A percentile compares a stretch with the other conserved stretches of the same genome.
These are phyloP conservation scores for Sphaerulina populicola DNA, from an alignment of 2,329 filamentous ascomycete species.

Conservation along the genomic window DNA sequence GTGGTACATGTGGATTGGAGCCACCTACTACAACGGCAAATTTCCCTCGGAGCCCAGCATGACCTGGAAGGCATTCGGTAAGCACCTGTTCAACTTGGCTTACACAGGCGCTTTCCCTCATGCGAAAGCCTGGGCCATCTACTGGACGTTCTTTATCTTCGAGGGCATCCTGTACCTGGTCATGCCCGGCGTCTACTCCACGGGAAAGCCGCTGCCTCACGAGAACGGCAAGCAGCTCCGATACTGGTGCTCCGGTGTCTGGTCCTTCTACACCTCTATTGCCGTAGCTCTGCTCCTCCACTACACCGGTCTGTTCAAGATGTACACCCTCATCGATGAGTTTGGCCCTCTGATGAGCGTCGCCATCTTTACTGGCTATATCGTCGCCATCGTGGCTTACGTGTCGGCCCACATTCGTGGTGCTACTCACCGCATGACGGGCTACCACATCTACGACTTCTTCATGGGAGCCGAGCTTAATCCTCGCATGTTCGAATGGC, in stretches of 20 bases:
- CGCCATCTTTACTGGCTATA: constrained; percentile 80
- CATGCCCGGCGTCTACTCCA: constrained; percentile 77
- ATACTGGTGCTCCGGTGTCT: constrained; percentile 90
- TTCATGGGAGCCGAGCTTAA: constrained; percentile 87
- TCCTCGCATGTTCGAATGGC: constrained; percentile 63
- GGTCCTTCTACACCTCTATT: constrained; percentile 81
- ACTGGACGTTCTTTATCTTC: constrained; percentile 86
- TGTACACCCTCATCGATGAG: constrained; percentile 89
- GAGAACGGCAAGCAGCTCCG: constrained; percentile 73
- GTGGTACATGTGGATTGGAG: constrained; percentile 99
- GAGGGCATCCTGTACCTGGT: constrained; percentile 75
- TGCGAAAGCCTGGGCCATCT: constrained; percentile 77
- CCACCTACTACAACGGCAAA: constrained; percentile 82
- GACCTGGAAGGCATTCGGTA: constrained; percentile 60
- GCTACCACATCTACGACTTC: constrained; percentile 72
- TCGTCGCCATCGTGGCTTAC: constrained; percentile 77
- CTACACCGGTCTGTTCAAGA: constrained; percentile 71
- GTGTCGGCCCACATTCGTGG: constrained; percentile 73
- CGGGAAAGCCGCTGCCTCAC: constrained; percentile 80
- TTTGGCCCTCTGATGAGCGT: constrained; percentile 91
- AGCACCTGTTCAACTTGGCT: constrained; percentile 61
- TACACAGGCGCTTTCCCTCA: constrained; percentile 81
- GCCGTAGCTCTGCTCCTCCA: constrained; percentile 63
- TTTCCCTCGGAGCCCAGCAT: constrained; percentile 50
- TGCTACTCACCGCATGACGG: constrained; percentile 85